Base-by-base conservation (phyloP, 1,139 yeast genomes). In the Casaregolazyma suthepensis region DNA sequence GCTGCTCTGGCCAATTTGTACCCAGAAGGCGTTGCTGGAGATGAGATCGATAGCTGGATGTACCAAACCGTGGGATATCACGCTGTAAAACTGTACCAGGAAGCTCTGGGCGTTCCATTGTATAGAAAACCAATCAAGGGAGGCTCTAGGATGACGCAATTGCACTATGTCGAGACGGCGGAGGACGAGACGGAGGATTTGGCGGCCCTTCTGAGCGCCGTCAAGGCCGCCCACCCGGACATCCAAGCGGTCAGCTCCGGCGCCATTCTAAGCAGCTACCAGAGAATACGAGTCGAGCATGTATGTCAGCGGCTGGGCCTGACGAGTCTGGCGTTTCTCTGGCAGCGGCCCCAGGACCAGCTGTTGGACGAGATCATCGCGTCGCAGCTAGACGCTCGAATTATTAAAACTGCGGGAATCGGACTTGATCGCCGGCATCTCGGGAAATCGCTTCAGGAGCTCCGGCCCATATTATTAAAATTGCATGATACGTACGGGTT, bases 61-160 rank as follows among this genome's bases (percentile, higher is more conserved):
- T 93, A 88, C 69, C 99, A 93, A 69, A 93, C 99, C 0, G 99
- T 93, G n/a, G 99, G 99, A 0, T 94, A 87, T 67, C 89, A 86
- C 60, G 81, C 88, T 3, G 76, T 93, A 4, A 77, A 79, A 0
- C 70, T 74, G 54, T 89, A 90, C 63, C 74, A 80, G 1, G 75
- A 84, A 57, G 87, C 96, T 62, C 71, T 87, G 46, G 90, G 81
- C 5, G 82, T 87, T 1, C 98, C 99, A 0, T 71, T 93, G 63
- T 89, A 84, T 63, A 72, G 96, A 51, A 81, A 79, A n/a, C 74
- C 76, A 15, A 88, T 91, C 48, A 60, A 56, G 1, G 93, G 96
- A 0, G 66, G 72, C 0, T 82, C 95, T 0, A 73, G 80, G 46
- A 83, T 87, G 61, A 85, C 82, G 53, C 72, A 75, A 1, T 71